A percentile compares a stretch with the other conserved stretches of the same genome.
Conservation (phyloP, 139 green algal genomes). For the Zygnema circumcarinatum region DNA sequence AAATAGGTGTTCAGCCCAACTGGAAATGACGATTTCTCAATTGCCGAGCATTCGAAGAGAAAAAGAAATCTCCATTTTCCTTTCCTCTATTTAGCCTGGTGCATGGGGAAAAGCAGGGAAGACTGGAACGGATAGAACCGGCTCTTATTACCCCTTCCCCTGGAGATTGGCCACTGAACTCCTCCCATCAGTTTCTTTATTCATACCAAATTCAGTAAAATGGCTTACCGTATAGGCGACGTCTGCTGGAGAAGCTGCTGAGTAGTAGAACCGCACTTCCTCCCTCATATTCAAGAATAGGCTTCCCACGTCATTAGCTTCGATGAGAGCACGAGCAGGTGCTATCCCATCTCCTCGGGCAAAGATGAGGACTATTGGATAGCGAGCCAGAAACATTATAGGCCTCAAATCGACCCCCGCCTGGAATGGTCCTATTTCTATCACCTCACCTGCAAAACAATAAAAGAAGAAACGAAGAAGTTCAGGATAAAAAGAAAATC, state of each 20-base stretch:
- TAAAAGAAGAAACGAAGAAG: neutral
- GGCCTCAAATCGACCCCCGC: constrained; percentile 51
- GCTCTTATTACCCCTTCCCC: too few species aligned
- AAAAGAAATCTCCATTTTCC: too few species aligned
- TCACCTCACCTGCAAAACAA: constrained; percentile 32
- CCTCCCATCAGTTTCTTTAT: too few species aligned
- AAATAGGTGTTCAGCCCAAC: too few species aligned
- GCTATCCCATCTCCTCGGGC: constrained; percentile 44
- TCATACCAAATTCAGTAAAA: constrained; percentile 16
- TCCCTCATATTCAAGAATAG: constrained; percentile 54
- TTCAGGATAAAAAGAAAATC: neutral
- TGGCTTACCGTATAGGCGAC: constrained; percentile 44
- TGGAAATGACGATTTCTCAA: too few species aligned
- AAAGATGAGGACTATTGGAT: constrained; percentile 58
- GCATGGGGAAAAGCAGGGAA: too few species aligned
- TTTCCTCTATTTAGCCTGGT: too few species aligned
- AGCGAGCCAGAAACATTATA: constrained; percentile 57
- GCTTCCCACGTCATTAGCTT: constrained; percentile 48
- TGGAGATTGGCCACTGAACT: too few species aligned
- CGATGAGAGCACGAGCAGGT: constrained; percentile 47
- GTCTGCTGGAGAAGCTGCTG: neutral
- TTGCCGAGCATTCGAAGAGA: too few species aligned
- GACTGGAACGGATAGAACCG: too few species aligned
- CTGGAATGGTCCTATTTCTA: constrained; percentile 56
- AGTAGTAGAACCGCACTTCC: constrained; percentile 51